Evolutionary conservation across 805 yeast genomes (phyloP), one percentile per base, ranked within the genome.

Genomic region (Candida peoriensis): DNA sequence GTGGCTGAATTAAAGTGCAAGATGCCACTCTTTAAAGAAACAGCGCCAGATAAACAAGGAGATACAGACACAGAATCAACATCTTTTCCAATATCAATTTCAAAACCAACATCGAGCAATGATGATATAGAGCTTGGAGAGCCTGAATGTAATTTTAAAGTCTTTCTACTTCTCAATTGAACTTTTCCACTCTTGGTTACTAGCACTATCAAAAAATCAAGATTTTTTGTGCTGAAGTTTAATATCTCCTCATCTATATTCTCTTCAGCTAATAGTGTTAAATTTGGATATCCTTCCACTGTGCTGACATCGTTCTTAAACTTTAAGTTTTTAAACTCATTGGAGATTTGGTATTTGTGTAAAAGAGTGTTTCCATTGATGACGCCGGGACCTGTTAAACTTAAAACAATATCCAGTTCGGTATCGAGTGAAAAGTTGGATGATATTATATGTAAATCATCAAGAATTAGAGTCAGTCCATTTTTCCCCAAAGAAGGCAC

Each of bases 51-150:
- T 27, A 72, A 41, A 41, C 70, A 72, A 3, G 82, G 81, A 3
- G 82, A 74, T 4, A 76, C 46, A 4, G 67, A 60, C 9, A 64
- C 46, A 13, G 60, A 46, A 13, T 60, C 50, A 7, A 73, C 67
- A 24, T 46, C 44, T 1, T 43, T 40, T 10, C 64, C 55, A 20
- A 46, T 46, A 0, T 76, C 72, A 28, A 77, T 64, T 31, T 60
- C 54, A 48, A 70, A 79, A 0, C 83, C 85, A 6, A 72, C 64
- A 43, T 78, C 83, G 20, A 67, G 57, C 3, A 78, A 45, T 0
- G 74, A 58, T 3, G 64, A 48, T 5, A 76, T 58, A 0, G 62
- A 36, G 1, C 45, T 19, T 3, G 73, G 67, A 3, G 59, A 30
- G 18, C 54, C 39, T 4, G 28, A 28, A 13, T 42, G 46, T 2